These are phyloP conservation scores for Nicotiana knightiana DNA, from an alignment of 257 asterid genomes.

Conservation along the genomic window DNA sequence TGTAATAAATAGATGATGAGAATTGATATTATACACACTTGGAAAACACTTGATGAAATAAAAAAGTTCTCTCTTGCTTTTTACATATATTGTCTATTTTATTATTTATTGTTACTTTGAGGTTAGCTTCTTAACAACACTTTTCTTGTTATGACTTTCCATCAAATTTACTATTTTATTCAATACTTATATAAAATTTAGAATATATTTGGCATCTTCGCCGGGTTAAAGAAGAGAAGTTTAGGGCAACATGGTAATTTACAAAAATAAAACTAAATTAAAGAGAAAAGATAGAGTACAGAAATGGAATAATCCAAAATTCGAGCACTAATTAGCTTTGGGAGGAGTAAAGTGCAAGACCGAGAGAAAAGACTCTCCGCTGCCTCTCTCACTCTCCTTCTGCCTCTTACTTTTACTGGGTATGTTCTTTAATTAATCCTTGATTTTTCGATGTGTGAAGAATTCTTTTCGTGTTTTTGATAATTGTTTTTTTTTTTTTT, in stretches of 20 bases:
- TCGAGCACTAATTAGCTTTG: neutral
- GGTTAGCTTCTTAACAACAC: too few relatives aligned
- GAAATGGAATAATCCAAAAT: neutral
- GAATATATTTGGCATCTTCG: neutral
- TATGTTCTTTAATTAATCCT: neutral
- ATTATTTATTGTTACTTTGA: too few relatives aligned
- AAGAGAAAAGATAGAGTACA: neutral
- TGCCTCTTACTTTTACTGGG: neutral
- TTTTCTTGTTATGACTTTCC: too few relatives aligned
- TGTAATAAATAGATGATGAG: too few relatives aligned
- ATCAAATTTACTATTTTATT: too few relatives aligned
- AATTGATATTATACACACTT: too few relatives aligned
- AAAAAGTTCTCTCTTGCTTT: too few relatives aligned
- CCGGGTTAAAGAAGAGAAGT: neutral
- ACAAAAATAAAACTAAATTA: neutral
- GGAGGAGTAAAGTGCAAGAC: neutral
- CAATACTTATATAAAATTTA: too few relatives aligned
- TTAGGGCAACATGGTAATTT: slow-evolving; percentile 1
- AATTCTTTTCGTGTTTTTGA: neutral
- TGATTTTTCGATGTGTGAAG: neutral
- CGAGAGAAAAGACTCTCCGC: neutral
- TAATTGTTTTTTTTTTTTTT: neutral
- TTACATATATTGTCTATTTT: too few relatives aligned
- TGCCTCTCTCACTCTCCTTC: neutral
- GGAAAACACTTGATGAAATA: too few relatives aligned